Percentiles rank a stretch among this genome's conserved stretches.
phyloP scores from a whole-genome alignment of 192 early-diverging fungal genomes.

The Rhizoclosmatium sp. region DNA sequence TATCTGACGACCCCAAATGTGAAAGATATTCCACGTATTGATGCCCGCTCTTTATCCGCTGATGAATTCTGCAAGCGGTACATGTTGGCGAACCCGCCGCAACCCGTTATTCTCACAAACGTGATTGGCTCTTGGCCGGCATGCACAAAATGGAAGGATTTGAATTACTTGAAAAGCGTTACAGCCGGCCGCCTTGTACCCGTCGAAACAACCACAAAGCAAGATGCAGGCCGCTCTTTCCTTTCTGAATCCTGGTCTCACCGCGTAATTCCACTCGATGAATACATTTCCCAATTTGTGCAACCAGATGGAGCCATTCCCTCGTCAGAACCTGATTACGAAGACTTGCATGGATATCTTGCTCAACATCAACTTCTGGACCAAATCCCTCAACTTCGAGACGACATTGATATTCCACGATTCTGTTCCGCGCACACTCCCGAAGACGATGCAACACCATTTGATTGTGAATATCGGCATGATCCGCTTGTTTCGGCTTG shows the following conservation, averaged over 20 bases:
- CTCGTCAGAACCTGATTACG: constrained; percentile 15
- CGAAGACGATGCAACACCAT: constrained; percentile 15
- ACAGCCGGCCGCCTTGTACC: constrained; percentile 69
- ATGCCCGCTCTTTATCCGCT: constrained; percentile 30
- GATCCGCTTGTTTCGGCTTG: constrained; percentile 59
- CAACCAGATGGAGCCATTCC: neutral
- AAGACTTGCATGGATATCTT: constrained; percentile 63
- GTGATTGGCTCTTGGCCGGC: constrained; percentile 77
- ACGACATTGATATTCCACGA: constrained; percentile 80
- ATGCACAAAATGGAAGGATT: constrained; percentile 41
- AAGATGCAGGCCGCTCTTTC: constrained; percentile 70
- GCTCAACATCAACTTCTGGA: constrained; percentile 87
- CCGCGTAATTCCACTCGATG: constrained; percentile 71
- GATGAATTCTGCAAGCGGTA: constrained; percentile 20
- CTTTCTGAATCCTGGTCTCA: constrained; percentile 71
- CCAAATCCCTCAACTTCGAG: constrained; percentile 73
- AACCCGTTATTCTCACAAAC: constrained; percentile 55
- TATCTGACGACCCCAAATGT: neutral
- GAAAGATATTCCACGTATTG: constrained; percentile 26
- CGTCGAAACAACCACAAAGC: constrained; percentile 74
- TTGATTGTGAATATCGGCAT: constrained; percentile 11
- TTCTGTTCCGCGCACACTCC: constrained; percentile 65
- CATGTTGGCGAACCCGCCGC: constrained; percentile 33
- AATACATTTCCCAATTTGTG: constrained; percentile 67
- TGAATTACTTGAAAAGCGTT: constrained; percentile 6